phyloP scores from a whole-genome alignment of 345 rosid genomes.

The Carallia pectinifolia region DNA sequence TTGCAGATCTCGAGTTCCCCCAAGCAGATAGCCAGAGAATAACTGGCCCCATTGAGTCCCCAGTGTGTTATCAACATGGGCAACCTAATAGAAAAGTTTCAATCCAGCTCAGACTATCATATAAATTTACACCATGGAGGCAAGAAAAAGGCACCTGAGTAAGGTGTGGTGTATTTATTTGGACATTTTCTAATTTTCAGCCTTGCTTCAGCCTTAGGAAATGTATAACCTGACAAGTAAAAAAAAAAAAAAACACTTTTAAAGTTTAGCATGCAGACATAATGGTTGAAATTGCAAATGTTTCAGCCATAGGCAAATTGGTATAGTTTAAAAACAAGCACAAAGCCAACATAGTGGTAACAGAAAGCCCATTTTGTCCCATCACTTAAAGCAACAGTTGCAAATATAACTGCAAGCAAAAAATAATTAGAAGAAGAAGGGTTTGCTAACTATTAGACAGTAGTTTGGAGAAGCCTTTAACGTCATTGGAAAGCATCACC shows the following conservation, averaged over 20 bases:
- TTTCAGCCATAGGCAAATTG: no score
- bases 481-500: slow-evolving; percentile 40
- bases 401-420: not conserved
- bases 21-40: slow-evolving; percentile 91
- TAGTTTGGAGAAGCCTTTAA: slow-evolving; percentile 1
- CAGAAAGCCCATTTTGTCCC: no score
- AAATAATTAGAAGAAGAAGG: not conserved
- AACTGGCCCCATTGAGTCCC: slow-evolving; percentile 94
- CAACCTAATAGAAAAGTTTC: slow-evolving; percentile 48
- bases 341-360: no score
- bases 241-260: not conserved
- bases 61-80: slow-evolving; percentile 94
- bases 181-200: slow-evolving; percentile 50
- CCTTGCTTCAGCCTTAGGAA: slow-evolving; percentile 72
- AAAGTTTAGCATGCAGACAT: not conserved
- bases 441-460: not conserved
- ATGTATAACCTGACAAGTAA: slow-evolving; percentile 51
- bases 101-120: slow-evolving; percentile 1
- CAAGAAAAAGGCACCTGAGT: slow-evolving; percentile 50
- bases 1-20: slow-evolving; percentile 80
- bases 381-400: not conserved
- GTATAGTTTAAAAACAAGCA: no score
- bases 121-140: not conserved
- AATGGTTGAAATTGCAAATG: no score
- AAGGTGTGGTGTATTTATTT: slow-evolving; percentile 47